These are phyloP conservation scores for Neonectria hederae DNA, from an alignment of 2,329 filamentous ascomycete genomes.

Conservation along the genomic window DNA sequence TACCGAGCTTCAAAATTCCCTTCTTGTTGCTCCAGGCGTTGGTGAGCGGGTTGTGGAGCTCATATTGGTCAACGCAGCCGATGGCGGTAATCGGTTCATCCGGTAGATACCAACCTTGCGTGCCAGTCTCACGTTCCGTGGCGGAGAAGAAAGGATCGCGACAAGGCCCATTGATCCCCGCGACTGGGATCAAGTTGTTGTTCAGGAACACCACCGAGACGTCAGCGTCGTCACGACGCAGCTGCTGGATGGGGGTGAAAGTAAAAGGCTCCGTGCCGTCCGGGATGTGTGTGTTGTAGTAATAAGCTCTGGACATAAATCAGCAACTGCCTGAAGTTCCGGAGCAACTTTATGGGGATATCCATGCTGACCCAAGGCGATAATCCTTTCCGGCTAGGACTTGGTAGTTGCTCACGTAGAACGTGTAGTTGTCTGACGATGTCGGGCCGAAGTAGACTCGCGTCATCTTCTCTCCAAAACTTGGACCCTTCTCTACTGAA, in stretches of 20 bases:
- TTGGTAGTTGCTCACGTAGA: constrained; percentile 4
- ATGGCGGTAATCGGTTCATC: constrained; percentile 8
- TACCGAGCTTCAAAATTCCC: background rate
- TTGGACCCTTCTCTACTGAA: background rate
- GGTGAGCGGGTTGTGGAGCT: background rate
- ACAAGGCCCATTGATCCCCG: constrained; percentile 1
- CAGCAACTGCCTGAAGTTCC: background rate
- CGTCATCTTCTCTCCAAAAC: background rate
- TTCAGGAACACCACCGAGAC: constrained; percentile 6
- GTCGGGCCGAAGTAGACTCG: constrained; percentile 6
- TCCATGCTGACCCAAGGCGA: background rate
- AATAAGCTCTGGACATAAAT: background rate
- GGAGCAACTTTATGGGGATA: background rate
- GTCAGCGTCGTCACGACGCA: background rate
- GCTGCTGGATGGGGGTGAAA: constrained; percentile 2
- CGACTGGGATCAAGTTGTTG: constrained; percentile 2
- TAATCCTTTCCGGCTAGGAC: background rate
- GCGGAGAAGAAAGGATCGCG: constrained; percentile 11
- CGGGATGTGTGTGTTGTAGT: background rate
- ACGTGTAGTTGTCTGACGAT: background rate
- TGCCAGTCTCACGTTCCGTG: background rate
- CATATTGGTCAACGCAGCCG: constrained; percentile 11
- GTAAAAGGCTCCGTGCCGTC: background rate
- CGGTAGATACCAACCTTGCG: background rate
- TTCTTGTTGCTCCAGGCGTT: background rate